These are phyloP conservation scores for Naganishia onofrii DNA, from an alignment of 768 basidiomycete species.

Conservation along the genomic window DNA sequence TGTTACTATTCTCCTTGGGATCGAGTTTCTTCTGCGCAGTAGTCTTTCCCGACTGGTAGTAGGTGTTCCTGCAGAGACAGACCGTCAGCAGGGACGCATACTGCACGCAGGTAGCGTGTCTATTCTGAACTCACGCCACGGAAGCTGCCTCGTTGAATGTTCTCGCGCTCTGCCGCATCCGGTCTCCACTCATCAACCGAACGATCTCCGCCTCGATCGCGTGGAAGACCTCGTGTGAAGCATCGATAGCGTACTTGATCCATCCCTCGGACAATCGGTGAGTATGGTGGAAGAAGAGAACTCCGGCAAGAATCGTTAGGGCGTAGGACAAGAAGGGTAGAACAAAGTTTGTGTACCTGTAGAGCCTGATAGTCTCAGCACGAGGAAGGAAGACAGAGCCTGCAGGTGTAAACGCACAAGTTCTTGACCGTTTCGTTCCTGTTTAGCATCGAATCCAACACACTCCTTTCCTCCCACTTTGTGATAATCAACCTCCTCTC, in stretches of 20 bases:
- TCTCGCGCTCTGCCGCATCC: neutral
- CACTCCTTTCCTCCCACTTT: constrained; percentile 32
- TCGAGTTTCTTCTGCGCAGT: neutral
- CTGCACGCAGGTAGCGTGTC: too few relatives aligned
- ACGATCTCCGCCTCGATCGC: constrained; percentile 7
- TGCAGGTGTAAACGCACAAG: constrained; percentile 14
- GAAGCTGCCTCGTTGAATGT: neutral
- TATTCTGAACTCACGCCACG: neutral
- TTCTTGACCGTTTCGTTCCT: constrained; percentile 1
- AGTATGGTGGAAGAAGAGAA: constrained; percentile 21
- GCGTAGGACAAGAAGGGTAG: constrained; percentile 20
- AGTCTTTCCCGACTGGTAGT: constrained; percentile 2
- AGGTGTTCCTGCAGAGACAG: neutral
- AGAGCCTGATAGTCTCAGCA: neutral
- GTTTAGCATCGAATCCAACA: constrained; percentile 23
- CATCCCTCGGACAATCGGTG: constrained; percentile 28
- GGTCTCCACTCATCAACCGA: neutral
- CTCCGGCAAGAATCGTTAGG: constrained; percentile 24
- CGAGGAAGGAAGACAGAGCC: neutral
- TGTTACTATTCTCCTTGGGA: neutral
- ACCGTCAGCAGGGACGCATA: too few relatives aligned
- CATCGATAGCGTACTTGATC: constrained; percentile 26
- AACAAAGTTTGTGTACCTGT: constrained; percentile 26
- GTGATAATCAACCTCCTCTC: constrained; percentile 16
- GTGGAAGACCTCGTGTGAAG: constrained; percentile 20